Conservation (phyloP, 306 rosid species). For the Quercus variabilis region DNA sequence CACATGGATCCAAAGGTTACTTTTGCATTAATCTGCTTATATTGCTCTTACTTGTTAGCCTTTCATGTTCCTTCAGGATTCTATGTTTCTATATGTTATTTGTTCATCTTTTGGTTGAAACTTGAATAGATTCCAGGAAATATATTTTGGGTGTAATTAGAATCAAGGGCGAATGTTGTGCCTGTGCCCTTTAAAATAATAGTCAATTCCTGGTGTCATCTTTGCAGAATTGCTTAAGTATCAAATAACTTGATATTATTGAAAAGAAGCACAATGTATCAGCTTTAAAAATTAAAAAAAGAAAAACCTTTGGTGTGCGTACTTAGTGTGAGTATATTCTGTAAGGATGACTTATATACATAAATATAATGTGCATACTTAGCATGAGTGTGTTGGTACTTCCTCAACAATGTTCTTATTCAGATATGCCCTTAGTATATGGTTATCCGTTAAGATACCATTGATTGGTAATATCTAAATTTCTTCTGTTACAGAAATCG, state of each 20-base stretch:
- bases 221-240: background rate
- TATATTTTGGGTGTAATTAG: background rate
- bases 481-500: background rate
- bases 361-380: background rate
- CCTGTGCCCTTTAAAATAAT: background rate
- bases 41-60: background rate
- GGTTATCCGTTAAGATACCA: background rate
- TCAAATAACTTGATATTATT: background rate
- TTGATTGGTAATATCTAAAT: background rate
- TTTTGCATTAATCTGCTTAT: background rate
- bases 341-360: background rate
- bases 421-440: background rate
- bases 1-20: conserved; percentile 79
- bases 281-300: background rate
- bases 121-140: conserved; percentile 3
- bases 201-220: background rate
- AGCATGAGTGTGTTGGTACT: background rate
- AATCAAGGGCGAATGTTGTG: background rate
- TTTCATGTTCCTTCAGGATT: background rate
- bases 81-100: background rate
- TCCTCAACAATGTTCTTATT: background rate
- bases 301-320: background rate
- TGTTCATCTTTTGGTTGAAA: conserved; percentile 14
- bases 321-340: background rate
- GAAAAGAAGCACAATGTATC: background rate